Evolutionary conservation across 345 rosid genomes (phyloP).

Genomic region (Populus ilicifolia): DNA sequence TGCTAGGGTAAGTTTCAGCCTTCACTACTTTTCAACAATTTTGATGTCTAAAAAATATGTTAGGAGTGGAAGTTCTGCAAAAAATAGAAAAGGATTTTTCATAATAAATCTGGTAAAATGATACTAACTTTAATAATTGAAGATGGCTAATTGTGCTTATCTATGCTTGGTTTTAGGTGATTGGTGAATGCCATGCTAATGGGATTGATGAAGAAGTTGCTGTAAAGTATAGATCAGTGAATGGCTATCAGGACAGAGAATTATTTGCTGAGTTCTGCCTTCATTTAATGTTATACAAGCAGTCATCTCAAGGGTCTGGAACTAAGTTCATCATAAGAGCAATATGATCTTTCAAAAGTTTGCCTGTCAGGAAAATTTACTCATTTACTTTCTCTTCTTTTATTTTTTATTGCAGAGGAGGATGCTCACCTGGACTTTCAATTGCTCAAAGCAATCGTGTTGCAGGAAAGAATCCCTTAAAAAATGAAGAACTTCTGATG

Average conservation of each 20-base stretch:
- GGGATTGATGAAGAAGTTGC: conserved; percentile 57
- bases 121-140: no score
- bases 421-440: conserved; percentile 85
- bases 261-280: conserved; percentile 81
- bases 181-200: conserved; percentile 83
- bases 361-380: conserved; percentile 11
- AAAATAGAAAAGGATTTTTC: no score
- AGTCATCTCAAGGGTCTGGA: conserved; percentile 67
- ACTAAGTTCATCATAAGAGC: conserved; percentile 8
- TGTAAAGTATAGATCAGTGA: conserved; percentile 54
- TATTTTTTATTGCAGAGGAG: conserved; percentile 54
- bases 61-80: no score
- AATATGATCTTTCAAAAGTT: conserved; percentile 6
- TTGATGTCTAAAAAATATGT: neutral
- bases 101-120: no score
- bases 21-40: neutral
- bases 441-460: conserved; percentile 65
- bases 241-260: conserved; percentile 52
- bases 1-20: conserved; percentile 44
- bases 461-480: conserved; percentile 65
- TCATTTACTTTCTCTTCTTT: neutral
- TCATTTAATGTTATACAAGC: conserved; percentile 66
- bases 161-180: conserved; percentile 51
- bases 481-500: conserved; percentile 56
- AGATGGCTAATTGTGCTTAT: neutral